These are phyloP conservation scores for Coelastrella sp. DNA, from an alignment of 139 green algal species.

Conservation along the genomic window DNA sequence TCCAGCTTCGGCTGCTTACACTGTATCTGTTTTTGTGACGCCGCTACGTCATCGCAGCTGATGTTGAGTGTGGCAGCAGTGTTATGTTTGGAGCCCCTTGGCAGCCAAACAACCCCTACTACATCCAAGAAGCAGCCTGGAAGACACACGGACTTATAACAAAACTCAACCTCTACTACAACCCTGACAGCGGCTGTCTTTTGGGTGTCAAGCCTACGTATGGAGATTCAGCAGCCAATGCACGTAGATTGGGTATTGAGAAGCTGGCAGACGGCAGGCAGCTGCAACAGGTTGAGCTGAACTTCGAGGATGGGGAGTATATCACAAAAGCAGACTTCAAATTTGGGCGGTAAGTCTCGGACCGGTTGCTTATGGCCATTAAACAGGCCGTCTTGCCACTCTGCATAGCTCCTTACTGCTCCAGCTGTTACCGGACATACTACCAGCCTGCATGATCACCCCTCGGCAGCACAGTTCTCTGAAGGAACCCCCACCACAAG, in stretches of 20 bases:
- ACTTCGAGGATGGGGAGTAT: not conserved
- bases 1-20: too few relatives aligned
- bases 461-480: too few relatives aligned
- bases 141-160: not conserved
- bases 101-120: not conserved
- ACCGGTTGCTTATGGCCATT: too few relatives aligned
- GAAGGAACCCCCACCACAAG: too few relatives aligned
- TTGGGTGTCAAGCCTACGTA: slow-evolving; percentile 24
- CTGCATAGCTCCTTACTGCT: too few relatives aligned
- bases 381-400: too few relatives aligned
- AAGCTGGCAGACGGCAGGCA: not conserved
- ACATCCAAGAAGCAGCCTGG: slow-evolving; percentile 22
- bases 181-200: not conserved
- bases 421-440: too few relatives aligned
- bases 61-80: slow-evolving; percentile 16
- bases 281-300: not conserved
- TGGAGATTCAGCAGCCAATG: not conserved
- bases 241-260: not conserved
- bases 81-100: slow-evolving; percentile 26
- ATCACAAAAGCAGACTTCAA: slow-evolving; percentile 1
- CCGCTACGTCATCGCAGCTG: not conserved
- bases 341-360: slow-evolving; percentile 9
- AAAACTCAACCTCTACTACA: slow-evolving; percentile 4
- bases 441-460: too few relatives aligned
- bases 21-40: too few relatives aligned